A percentile compares a stretch with the other conserved stretches of the same genome.
phyloP scores from a whole-genome alignment of 495 filamentous ascomycete species.

The Penicillium verhagenii region DNA sequence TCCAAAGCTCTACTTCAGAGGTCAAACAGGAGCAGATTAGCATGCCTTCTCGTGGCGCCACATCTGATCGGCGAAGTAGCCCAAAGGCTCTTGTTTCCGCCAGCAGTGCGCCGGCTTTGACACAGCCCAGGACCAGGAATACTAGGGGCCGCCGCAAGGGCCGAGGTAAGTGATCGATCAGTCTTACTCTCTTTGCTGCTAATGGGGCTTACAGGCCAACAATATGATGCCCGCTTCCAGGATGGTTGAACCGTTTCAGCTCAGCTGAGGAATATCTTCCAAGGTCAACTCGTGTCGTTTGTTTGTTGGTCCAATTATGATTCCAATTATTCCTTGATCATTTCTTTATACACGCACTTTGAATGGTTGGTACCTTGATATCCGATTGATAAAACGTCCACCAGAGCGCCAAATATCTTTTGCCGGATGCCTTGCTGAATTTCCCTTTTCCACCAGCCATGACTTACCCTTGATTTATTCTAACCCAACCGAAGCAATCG shows the following conservation, averaged over 20 bases:
- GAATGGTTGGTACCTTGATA: not conserved
- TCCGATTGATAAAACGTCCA: too few species aligned
- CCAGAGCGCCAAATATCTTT: not conserved
- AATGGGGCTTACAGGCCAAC: slow-evolving; percentile 27
- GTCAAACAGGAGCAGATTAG: slow-evolving; percentile 6
- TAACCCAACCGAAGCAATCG: not conserved
- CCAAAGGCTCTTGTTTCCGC: slow-evolving; percentile 23
- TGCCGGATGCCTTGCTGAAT: not conserved
- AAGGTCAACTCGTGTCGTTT: too few species aligned
- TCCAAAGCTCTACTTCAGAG: slow-evolving; percentile 12
- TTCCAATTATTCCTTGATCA: too few species aligned
- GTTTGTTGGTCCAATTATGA: too few species aligned
- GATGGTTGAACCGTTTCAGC: slow-evolving; percentile 6
- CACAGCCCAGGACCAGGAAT: slow-evolving; percentile 5
- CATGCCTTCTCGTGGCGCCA: not conserved
- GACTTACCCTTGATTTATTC: not conserved
- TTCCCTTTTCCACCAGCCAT: not conserved
- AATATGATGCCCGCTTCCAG: slow-evolving; percentile 37
- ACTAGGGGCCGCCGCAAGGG: slow-evolving; percentile 22
- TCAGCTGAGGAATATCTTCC: too few species aligned
- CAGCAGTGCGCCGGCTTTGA: slow-evolving; percentile 7
- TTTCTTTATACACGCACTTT: not conserved
- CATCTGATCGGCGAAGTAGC: slow-evolving; percentile 12
- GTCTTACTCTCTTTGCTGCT: not conserved
- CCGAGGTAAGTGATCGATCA: slow-evolving; percentile 21